These are phyloP conservation scores for Mrakia frigida DNA, from an alignment of 768 basidiomycete genomes.

Conservation along the genomic window DNA sequence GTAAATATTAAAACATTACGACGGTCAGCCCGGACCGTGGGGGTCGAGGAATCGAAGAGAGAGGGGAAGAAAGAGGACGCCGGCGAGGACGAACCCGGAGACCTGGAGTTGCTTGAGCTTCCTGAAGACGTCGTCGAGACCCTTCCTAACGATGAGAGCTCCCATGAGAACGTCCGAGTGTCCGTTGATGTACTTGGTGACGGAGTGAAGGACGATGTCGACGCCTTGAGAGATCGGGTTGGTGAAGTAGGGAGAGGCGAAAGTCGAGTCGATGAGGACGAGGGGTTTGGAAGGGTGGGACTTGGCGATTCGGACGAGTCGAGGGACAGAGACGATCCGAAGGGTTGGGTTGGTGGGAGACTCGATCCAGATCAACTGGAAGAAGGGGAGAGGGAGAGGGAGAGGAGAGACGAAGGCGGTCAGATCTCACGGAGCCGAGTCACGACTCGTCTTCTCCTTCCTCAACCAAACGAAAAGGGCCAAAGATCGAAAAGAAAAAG, in stretches of 20 bases:
- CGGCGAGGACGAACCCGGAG: slow-evolving; percentile 43
- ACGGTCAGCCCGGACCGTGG: too few relatives aligned
- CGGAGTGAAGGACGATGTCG: slow-evolving; percentile 69
- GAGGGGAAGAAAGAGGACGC: background rate
- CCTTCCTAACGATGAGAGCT: slow-evolving; percentile 56
- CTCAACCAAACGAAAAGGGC: too few relatives aligned
- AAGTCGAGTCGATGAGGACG: slow-evolving; percentile 89
- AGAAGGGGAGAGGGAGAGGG: background rate
- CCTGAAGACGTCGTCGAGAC: slow-evolving; percentile 51
- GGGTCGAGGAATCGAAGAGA: too few relatives aligned
- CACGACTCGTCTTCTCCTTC: background rate
- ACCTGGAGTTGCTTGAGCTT: slow-evolving; percentile 86
- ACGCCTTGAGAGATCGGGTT: slow-evolving; percentile 69
- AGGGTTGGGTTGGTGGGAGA: slow-evolving; percentile 92
- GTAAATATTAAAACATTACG: too few relatives aligned
- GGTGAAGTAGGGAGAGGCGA: slow-evolving; percentile 84
- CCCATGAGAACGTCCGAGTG: slow-evolving; percentile 84
- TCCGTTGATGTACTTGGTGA: slow-evolving; percentile 67
- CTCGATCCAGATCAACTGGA: slow-evolving; percentile 87
- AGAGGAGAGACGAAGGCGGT: background rate
- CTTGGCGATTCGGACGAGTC: slow-evolving; percentile 62
- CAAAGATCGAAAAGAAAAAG: slow-evolving; percentile 43
- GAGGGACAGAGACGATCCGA: slow-evolving; percentile 71
- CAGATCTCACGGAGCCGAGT: background rate
- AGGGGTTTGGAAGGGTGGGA: slow-evolving; percentile 57